Base-by-base conservation (phyloP, 1,284 basidiomycete genomes). In the Dichomitus squalens region DNA sequence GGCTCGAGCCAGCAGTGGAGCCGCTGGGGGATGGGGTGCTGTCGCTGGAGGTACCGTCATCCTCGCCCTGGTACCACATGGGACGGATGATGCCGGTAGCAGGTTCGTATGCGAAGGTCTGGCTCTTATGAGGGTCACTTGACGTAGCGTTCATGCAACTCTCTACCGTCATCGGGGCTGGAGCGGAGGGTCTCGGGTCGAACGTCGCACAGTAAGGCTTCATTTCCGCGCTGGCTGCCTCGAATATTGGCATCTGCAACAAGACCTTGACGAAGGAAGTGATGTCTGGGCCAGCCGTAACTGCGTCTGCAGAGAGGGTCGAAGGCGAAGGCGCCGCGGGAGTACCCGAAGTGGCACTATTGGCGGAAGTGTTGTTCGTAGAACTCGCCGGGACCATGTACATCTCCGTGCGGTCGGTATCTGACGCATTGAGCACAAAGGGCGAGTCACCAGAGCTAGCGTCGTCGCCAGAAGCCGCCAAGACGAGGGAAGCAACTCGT, bases 161-260 rank as follows among this genome's bases (percentile, higher is more conserved):
- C 53, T 79, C 69, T 66, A 83, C 78, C 3, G 75, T 78, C 64
- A 89, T 73, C 6, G 81, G 77, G 9, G 78, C 74, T 0, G 84
- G 76, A 1, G 71, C 62, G 7, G 72, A 59, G 2, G 85, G 84
- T 38, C 76, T 71, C 4, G 82, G 76, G 60, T 88, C 76, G 66
- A 81, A 90, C 2, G 86, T 87, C 2, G 82, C 83, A 60, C 88
- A 90, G 67, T 76, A 85, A 7, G 69, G 61, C 55, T 75, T 68
- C 57, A 79, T 72, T 12, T 65, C 51, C 0, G 77, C 77, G 12
- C 8, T 65, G 58, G 63, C 49, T 25, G 75, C 70, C 34, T 80
- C 72, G 62, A 81, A 82, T 47, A 81, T 67, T 2, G 75, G 69
- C n/a, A 82, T 68, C 63, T 76, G 74, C 25, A 90, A 70, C 2